Evolutionary conservation across 805 yeast species (phyloP).

Genomic region (Nakazawaea wyomingensis): DNA sequence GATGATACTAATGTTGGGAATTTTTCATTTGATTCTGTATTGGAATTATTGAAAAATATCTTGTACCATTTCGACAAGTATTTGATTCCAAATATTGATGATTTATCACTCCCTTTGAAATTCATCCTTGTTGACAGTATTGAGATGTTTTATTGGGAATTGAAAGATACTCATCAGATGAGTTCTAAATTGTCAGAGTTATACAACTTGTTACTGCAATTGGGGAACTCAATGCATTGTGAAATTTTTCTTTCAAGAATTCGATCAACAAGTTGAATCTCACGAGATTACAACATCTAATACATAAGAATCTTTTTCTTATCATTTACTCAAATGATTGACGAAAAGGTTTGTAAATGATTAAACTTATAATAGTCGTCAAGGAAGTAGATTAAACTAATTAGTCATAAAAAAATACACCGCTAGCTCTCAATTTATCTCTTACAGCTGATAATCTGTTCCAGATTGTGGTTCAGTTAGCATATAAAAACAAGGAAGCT

Average conservation of each 20-base stretch:
- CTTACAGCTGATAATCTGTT: no score
- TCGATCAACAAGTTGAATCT: not conserved
- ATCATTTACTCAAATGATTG: no score
- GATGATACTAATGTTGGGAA: not conserved
- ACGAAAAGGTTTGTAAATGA: no score
- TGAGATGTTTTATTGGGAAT: conserved; percentile 3
- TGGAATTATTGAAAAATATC: not conserved
- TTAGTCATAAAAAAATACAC: no score
- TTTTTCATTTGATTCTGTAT: not conserved
- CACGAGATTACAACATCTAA: not conserved
- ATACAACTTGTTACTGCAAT: not conserved
- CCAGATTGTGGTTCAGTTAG: no score
- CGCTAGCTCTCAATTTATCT: no score
- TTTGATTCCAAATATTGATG: not conserved
- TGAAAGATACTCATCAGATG: not conserved
- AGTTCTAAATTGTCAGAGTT: not conserved
- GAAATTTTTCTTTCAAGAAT: not conserved
- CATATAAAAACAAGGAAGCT: no score
- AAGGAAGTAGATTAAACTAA: no score
- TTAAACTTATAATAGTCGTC: no score
- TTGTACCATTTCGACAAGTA: not conserved
- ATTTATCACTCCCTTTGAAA: conserved; percentile 1
- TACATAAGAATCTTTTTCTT: not conserved
- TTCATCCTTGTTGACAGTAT: conserved; percentile 7
- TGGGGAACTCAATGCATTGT: not conserved